Conservation (phyloP, 192 early-diverging fungal species). For the Chytriomyces confervae region DNA sequence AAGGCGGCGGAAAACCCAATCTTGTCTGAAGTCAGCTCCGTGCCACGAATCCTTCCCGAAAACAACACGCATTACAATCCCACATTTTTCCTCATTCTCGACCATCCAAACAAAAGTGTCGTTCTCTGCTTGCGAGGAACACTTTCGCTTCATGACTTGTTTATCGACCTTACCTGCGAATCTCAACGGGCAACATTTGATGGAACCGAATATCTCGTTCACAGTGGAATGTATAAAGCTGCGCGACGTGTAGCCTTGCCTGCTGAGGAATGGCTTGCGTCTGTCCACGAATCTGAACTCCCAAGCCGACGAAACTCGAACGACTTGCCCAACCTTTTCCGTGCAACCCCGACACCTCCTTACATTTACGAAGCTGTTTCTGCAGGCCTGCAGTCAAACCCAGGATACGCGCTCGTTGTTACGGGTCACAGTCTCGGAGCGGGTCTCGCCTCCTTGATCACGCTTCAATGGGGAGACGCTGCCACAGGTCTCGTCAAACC, state of each 20-base stretch:
- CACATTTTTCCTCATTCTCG: conserved; percentile 77
- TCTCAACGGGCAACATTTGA: conserved; percentile 56
- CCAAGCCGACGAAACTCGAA: conserved; percentile 42
- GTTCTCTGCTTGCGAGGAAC: conserved; percentile 89
- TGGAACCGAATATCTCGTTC: conserved; percentile 54
- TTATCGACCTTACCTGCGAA: conserved; percentile 85
- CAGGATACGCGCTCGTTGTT: conserved; percentile 80
- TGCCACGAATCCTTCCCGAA: conserved; percentile 17
- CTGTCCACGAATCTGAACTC: conserved; percentile 49
- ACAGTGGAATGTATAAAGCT: conserved; percentile 81
- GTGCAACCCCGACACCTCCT: conserved; percentile 36
- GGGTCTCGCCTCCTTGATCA: conserved; percentile 80
- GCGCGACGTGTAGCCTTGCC: conserved; percentile 66
- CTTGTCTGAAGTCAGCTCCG: not conserved
- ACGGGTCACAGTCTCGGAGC: conserved; percentile 91
- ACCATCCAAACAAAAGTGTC: conserved; percentile 76
- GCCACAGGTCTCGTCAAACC: conserved; percentile 42
- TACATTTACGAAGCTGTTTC: conserved; percentile 74
- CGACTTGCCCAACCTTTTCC: conserved; percentile 39
- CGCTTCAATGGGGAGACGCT: conserved; percentile 77
- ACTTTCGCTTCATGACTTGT: conserved; percentile 79
- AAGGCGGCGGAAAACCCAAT: conserved; percentile 24
- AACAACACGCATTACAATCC: conserved; percentile 46
- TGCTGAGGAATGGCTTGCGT: conserved; percentile 34
- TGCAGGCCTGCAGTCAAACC: conserved; percentile 71